phyloP scores from a whole-genome alignment of 306 rosid genomes.

The Vachellia pachyceras region DNA sequence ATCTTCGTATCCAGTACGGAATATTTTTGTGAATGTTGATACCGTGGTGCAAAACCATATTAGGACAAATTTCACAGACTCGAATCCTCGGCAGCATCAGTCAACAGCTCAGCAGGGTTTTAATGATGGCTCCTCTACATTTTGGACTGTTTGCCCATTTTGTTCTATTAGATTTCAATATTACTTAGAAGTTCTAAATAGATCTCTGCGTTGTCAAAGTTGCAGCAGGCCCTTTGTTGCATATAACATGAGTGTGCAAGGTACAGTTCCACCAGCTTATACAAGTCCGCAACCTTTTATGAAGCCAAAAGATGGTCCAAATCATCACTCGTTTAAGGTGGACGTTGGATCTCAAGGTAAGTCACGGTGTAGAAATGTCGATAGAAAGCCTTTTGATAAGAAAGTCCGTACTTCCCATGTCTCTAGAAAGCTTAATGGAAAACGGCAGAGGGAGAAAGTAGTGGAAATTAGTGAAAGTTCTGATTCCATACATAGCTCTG shows the following conservation, averaged over 20 bases:
- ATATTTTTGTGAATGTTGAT: slow-evolving; percentile 41
- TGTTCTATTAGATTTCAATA: slow-evolving; percentile 77
- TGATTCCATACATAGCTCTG: slow-evolving; percentile 48
- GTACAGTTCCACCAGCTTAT: slow-evolving; percentile 46
- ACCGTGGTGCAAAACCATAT: slow-evolving; percentile 46
- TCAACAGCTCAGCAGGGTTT: slow-evolving; percentile 43
- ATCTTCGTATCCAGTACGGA: slow-evolving; percentile 48
- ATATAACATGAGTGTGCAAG: slow-evolving; percentile 48
- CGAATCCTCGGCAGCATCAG: slow-evolving; percentile 49
- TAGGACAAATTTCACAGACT: slow-evolving; percentile 48
- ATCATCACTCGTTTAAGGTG: slow-evolving; percentile 44
- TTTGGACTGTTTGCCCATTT: slow-evolving; percentile 93
- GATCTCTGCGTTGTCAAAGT: slow-evolving; percentile 71
- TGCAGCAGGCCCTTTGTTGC: slow-evolving; percentile 72
- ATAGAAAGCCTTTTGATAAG: slow-evolving; percentile 37
- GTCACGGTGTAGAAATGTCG: slow-evolving; percentile 46
- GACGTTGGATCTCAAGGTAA: slow-evolving; percentile 50
- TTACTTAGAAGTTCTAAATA: slow-evolving; percentile 62
- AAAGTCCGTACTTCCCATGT: slow-evolving; percentile 34
- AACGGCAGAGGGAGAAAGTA: slow-evolving; percentile 60
- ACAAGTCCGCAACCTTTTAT: slow-evolving; percentile 55
- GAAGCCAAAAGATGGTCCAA: slow-evolving; percentile 46
- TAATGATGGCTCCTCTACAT: slow-evolving; percentile 54
- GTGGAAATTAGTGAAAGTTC: slow-evolving; percentile 57
- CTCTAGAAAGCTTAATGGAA: slow-evolving; percentile 52